phyloP scores from a whole-genome alignment of 495 filamentous ascomycete species.

The Chaetomium fimeti region DNA sequence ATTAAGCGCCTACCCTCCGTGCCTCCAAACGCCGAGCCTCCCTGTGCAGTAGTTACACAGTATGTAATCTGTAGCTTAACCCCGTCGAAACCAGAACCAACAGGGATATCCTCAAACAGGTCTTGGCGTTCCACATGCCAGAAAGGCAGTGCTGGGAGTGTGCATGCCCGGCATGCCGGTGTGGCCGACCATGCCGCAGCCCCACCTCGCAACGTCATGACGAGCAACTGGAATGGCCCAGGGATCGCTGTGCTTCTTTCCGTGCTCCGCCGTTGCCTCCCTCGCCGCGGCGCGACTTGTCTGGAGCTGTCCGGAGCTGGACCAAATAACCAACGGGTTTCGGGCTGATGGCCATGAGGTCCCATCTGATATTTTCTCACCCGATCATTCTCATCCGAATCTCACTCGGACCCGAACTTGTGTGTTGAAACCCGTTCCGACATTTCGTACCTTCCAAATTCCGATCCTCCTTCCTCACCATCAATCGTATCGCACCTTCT shows the following conservation, averaged over 20 bases:
- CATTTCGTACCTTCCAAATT: neutral
- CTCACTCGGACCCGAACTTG: neutral
- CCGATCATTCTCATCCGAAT: neutral
- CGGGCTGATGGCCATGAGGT: neutral
- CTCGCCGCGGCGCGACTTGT: neutral
- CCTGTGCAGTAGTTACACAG: no score
- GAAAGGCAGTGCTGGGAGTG: neutral
- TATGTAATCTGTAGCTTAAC: no score
- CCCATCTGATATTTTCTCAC: neutral
- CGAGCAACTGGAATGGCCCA: neutral
- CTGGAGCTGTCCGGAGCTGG: no score
- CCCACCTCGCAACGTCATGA: slow-evolving; percentile 15
- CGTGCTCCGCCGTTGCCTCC: neutral
- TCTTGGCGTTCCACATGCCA: neutral
- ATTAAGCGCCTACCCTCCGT: no score
- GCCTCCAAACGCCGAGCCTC: no score
- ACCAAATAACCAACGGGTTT: slow-evolving; percentile 8
- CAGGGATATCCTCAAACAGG: neutral
- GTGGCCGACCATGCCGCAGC: neutral
- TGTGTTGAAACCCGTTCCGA: no score
- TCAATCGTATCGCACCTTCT: neutral
- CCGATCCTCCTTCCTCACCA: no score
- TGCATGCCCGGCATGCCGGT: no score
- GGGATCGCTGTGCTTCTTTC: no score
- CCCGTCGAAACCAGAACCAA: neutral